Evolutionary conservation across 1,284 basidiomycete genomes (phyloP), one percentile per base, ranked within the genome.

Genomic region (Mycosarcoma maydis): DNA sequence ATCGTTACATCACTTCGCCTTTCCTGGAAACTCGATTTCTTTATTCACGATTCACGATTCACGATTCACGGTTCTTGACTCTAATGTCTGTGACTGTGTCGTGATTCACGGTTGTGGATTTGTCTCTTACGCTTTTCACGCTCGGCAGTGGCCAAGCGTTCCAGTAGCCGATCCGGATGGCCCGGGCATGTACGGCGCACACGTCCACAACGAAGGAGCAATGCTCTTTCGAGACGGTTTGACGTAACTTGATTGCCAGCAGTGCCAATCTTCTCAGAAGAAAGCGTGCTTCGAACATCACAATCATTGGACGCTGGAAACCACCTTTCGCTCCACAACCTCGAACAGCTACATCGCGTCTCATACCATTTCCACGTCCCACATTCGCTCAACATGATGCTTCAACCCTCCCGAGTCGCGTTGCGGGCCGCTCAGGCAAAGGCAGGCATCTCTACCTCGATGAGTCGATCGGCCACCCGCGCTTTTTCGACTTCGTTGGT

Each of bases 401-500:
- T 59, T 8, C 51, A 58, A 19, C 46, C 59, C 14, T 44, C 55
- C 50, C 24, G 59, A 55, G 51, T 32, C 19, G 51, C 48, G 14
- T 32, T 69, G 10, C 66, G 66, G 34, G 36, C 33, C 43, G 53
- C 49, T 20, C 27, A 43, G 41, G 37, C 39, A 32, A 43, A 33
- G 24, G 29, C 44, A 30, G 42, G 37, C 50, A 24, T 54, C 26
- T 55, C 64, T 19, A 29, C 40, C 11, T 42, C 58, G 16, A 29
- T 58, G 50, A 50, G 36, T 42, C 51, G 50, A 41, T 48, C 52
- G 14, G 52, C 56, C 5, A 9, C 46, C 9, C 62, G 73, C n/a
- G 62, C 72, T 3, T 76, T 78, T 55, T 72, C 74, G 27, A 75
- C 69, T 11, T 60, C 72, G n/a, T 34, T 73, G 48, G 48, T 64